Percentiles rank a stretch among this genome's conserved stretches.
These are phyloP conservation scores for Phallus indusiatus DNA, from an alignment of 768 basidiomycete species.

Conservation along the genomic window DNA sequence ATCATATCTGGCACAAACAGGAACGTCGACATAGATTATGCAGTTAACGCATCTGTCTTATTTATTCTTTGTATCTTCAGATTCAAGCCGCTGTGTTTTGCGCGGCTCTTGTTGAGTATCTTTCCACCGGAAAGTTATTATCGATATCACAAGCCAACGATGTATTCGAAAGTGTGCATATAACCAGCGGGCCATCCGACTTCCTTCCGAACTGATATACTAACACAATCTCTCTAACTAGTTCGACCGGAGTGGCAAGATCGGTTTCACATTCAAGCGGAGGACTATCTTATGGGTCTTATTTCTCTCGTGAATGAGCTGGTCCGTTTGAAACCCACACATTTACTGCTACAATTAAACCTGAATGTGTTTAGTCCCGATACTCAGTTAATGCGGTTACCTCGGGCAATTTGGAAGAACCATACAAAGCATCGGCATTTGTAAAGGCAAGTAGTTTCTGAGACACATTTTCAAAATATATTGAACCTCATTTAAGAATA, in stretches of 20 bases:
- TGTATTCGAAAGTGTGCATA: slow-evolving; percentile 55
- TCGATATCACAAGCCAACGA: slow-evolving; percentile 43
- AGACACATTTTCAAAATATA: background rate
- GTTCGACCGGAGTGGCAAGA: slow-evolving; percentile 66
- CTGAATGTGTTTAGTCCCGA: slow-evolving; percentile 43
- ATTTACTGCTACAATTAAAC: background rate
- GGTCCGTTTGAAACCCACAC: slow-evolving; percentile 33
- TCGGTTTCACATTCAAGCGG: slow-evolving; percentile 50
- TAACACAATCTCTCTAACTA: slow-evolving; percentile 19
- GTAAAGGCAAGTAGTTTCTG: slow-evolving; percentile 34
- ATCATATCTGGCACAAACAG: slow-evolving; percentile 8
- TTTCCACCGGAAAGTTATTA: slow-evolving; percentile 48
- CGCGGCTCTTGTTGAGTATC: slow-evolving; percentile 56
- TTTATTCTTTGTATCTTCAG: background rate
- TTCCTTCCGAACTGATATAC: background rate
- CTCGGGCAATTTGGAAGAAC: slow-evolving; percentile 69
- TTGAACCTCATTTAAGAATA: slow-evolving; percentile 25
- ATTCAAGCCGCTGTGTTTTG: slow-evolving; percentile 58
- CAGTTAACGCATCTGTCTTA: background rate
- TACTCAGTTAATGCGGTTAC: slow-evolving; percentile 79
- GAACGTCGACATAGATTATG: background rate
- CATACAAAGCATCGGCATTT: slow-evolving; percentile 66
- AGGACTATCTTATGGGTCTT: slow-evolving; percentile 77
- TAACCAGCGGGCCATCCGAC: slow-evolving; percentile 3
- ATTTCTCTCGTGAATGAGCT: slow-evolving; percentile 74